Base-by-base conservation (phyloP, 179 eudicot genomes). In the Drosera spatulata region DNA sequence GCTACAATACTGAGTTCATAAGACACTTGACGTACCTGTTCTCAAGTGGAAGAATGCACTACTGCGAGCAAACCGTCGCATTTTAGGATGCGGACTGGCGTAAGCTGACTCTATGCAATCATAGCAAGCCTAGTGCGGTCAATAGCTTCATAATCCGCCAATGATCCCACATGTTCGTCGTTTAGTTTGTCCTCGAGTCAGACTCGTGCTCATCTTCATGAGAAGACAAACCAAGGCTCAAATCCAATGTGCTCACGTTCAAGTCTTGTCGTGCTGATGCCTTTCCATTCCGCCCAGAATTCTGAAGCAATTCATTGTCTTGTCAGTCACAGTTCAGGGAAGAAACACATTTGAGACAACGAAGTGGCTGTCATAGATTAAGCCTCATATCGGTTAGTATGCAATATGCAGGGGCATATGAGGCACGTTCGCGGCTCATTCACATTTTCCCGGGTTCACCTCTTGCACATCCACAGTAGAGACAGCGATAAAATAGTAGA, bases 181-280 rank as follows among this genome's bases (percentile, higher is more conserved):
- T 62, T 41, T 62, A 64, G 58, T 61, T 80, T 53, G 68, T 51
- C 66, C 71, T 72, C 6, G 72, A 66, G 69, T 77, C 80, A 2
- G 87, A 70, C 59, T 83, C 73, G 43, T 68, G 74, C 6, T 81
- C 84, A 3, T 73, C 84, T 42, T 82, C 88, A 43, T 56, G 70
- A 13, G 80, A 70, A 15, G 85, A 80, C 73, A 81, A 72, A 44
- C 85, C 85, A 51, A 88, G 58, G 77, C 88, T 79, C 76, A 87
- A 71, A 64, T 86, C 93, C 82, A 91, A 66, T 6, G 80, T 76
- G 75, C 83, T 80, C 50, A 72, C 79, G 54, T 90, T 91, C 67
- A 91, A 75, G 70, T 87, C 94, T 58, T 85, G 96, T 50, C 88
- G 73, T 51, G 61, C 76, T 41, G 75, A 74, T 56, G 73, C 56